These are phyloP conservation scores for Eugenia klotzschiana DNA, from an alignment of 441 rosid species.

Conservation along the genomic window DNA sequence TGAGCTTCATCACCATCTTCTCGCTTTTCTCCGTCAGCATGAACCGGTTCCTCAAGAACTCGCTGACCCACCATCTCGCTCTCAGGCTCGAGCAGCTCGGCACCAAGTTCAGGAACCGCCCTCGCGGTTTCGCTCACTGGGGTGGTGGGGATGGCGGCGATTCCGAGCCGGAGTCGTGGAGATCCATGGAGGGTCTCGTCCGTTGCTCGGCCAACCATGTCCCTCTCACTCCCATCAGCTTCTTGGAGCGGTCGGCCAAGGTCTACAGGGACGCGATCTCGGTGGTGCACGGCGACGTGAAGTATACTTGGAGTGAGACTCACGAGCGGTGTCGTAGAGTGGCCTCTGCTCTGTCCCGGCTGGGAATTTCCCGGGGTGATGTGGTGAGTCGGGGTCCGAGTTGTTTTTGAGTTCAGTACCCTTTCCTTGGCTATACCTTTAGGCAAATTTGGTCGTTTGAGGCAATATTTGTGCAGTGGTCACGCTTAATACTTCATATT, in stretches of 20 bases:
- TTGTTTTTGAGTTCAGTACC: background rate
- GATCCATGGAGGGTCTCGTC: slow-evolving; percentile 30
- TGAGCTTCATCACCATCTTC: background rate
- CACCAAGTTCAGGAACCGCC: background rate
- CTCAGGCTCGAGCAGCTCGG: background rate
- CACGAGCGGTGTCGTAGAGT: slow-evolving; percentile 41
- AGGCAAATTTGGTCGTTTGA: background rate
- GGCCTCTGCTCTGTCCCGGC: slow-evolving; percentile 44
- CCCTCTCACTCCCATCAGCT: slow-evolving; percentile 47
- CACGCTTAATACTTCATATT: background rate
- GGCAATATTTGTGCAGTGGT: background rate
- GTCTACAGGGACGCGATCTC: slow-evolving; percentile 43
- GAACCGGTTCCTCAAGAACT: background rate
- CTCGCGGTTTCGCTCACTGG: background rate
- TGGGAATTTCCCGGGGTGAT: slow-evolving; percentile 38
- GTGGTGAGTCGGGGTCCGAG: slow-evolving; percentile 20
- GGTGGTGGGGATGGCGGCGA: background rate
- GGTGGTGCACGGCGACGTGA: slow-evolving; percentile 27
- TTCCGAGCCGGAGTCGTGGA: slow-evolving; percentile 21
- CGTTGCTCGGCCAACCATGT: slow-evolving; percentile 36
- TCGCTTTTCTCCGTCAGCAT: background rate
- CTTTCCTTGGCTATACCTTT: background rate
- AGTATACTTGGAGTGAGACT: slow-evolving; percentile 42
- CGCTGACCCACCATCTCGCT: background rate
- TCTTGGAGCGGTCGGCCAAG: slow-evolving; percentile 47